Base-by-base conservation (phyloP, 768 basidiomycete species). In the Neoboletus magnificus region DNA sequence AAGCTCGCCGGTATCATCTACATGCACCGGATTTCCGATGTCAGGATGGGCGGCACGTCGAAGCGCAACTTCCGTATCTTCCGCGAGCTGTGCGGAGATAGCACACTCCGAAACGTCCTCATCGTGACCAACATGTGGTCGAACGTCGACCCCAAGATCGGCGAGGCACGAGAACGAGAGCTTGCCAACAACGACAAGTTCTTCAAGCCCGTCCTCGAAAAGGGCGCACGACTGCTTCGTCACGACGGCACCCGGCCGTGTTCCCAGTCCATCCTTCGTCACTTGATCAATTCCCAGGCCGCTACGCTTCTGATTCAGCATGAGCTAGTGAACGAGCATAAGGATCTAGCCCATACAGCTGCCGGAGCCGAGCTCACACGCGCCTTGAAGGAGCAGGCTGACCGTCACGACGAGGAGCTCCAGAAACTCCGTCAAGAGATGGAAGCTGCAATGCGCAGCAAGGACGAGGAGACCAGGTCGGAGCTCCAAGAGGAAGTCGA, bases 61-160 rank as follows among this genome's bases (percentile, higher is more conserved):
- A 74, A 71, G 23, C 74, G 76, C 59, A 82, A 79, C 60, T 80
- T 81, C 52, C 72, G 73, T 35, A 75, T 82, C 68, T 82, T 83
- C 65, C 69, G 76, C 45, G 73, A 78, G 53, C 72, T 84, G 13
- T 84, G 82, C 57, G 82, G 83, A 15, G 77, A 79, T 20, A 70
- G 52, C 42, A 71, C 78, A 15, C 76, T 84, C 48, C 68, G 72
- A 37, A 82, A 77, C 55, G 79, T 84, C 29, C 70, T 79, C 27
- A 75, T 84, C 55, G 76, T 77, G 48, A 82, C 82, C 43, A 83
- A 74, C 36, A 82, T 78, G 79, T 82, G 82, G 81, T 75, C 71
- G 5, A 68, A 73, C 55, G 74, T 80, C 37, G 69, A 68, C 44
- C 62, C 58, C 40, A 70, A 71, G 42, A 32, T 74, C n/a, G 79